These are phyloP conservation scores for Phytophthora hibernalis DNA, from an alignment of 352 stramenopile genomes.

Conservation along the genomic window DNA sequence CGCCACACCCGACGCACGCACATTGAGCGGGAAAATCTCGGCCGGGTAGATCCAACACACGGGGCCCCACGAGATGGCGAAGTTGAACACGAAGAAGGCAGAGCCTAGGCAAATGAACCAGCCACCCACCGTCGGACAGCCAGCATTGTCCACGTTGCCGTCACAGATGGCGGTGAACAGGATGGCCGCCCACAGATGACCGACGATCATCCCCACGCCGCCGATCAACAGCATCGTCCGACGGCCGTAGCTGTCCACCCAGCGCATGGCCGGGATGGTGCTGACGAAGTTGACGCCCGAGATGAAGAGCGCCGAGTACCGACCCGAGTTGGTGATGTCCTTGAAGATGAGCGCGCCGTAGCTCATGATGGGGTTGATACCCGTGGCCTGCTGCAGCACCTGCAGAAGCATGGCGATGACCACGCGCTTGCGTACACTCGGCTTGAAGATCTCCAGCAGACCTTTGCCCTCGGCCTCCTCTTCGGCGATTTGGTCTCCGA, in stretches of 20 bases:
- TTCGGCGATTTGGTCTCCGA: conserved; percentile 35
- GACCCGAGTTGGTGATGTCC: conserved; percentile 1
- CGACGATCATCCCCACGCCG: background rate
- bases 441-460: conserved; percentile 37
- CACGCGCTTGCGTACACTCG: conserved; percentile 20
- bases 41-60: background rate
- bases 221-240: background rate
- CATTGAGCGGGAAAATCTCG: background rate
- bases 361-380: conserved; percentile 45
- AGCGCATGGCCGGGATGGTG: background rate
- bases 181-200: background rate
- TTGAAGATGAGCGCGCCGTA: too few species aligned
- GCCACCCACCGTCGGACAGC: too few species aligned
- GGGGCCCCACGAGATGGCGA: too few species aligned
- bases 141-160: background rate
- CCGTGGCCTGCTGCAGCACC: conserved; percentile 23
- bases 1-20: background rate
- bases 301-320: conserved; percentile 1
- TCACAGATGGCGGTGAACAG: background rate
- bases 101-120: too few species aligned
- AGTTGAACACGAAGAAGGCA: too few species aligned
- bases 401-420: conserved; percentile 22
- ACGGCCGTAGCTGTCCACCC: background rate
- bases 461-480: conserved; percentile 28
- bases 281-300: conserved; percentile 6